Evolutionary conservation across 495 filamentous ascomycete species (phyloP).

Genomic region (Sordaria brevicollis): DNA sequence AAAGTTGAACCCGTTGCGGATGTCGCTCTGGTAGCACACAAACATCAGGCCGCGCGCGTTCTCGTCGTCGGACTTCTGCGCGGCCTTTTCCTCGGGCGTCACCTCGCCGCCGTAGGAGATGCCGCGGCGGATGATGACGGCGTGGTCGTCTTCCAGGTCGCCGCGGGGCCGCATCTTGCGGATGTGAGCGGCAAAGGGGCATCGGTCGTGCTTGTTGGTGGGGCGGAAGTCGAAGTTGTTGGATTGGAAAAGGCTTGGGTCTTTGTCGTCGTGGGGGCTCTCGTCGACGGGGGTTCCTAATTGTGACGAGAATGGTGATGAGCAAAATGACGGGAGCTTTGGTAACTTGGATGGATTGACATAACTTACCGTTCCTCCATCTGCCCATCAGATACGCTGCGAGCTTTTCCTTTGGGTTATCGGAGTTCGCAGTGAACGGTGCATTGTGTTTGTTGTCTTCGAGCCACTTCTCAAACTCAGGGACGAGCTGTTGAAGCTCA

Average conservation of each 20-base stretch:
- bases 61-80: background rate
- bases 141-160: background rate
- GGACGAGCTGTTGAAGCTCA: background rate
- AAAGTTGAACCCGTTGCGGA: background rate
- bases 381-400: background rate
- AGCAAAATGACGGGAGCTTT: background rate
- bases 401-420: background rate
- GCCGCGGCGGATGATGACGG: background rate
- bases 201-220: background rate
- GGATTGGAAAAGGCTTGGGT: background rate
- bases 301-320: background rate
- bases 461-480: background rate
- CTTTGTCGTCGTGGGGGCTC: background rate
- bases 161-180: background rate
- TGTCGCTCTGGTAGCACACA: conserved; percentile 1
- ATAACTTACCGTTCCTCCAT: background rate
- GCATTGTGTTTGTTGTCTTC: background rate
- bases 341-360: background rate
- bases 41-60: background rate
- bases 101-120: background rate
- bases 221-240: background rate
- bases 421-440: background rate
- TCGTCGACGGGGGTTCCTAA: background rate
- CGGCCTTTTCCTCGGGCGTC: background rate
- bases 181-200: background rate